These are phyloP conservation scores for Ganoderma lingzhi DNA, from an alignment of 1,284 basidiomycete genomes.

Conservation along the genomic window DNA sequence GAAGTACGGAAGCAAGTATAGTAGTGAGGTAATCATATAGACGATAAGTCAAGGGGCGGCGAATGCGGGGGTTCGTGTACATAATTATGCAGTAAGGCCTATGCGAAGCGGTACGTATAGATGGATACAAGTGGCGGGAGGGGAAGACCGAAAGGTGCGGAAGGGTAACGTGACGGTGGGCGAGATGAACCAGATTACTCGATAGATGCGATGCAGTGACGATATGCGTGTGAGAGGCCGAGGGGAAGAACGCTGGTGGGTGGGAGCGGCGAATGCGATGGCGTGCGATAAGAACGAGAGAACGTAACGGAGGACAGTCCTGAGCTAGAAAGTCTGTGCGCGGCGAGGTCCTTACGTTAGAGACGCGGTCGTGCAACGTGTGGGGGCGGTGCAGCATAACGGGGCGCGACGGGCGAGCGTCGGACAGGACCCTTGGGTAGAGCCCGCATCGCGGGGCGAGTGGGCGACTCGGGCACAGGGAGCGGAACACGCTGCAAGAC, in stretches of 20 bases:
- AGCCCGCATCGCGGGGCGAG: background rate
- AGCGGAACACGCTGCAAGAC: constrained; percentile 1
- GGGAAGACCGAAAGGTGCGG: constrained; percentile 8
- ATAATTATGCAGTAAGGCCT: constrained; percentile 31
- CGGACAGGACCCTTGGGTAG: constrained; percentile 2
- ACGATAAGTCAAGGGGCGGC: constrained; percentile 29
- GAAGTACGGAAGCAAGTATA: constrained; percentile 23
- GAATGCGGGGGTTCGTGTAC: constrained; percentile 22
- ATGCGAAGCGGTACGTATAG: constrained; percentile 20
- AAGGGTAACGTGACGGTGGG: constrained; percentile 14
- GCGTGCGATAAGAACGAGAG: constrained; percentile 29
- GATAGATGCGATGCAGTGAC: constrained; percentile 29
- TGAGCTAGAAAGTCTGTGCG: constrained; percentile 24
- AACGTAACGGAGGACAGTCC: constrained; percentile 30
- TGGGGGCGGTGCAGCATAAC: constrained; percentile 16
- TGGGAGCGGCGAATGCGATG: constrained; percentile 25
- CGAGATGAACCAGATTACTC: constrained; percentile 19
- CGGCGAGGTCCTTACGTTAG: constrained; percentile 30
- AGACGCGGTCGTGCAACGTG: constrained; percentile 11
- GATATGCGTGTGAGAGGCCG: constrained; percentile 23
- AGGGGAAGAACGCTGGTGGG: constrained; percentile 12
- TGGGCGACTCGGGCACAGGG: constrained; percentile 3
- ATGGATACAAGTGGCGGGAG: constrained; percentile 24
- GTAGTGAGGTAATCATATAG: constrained; percentile 33
- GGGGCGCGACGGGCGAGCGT: constrained; percentile 9